Percentiles rank a stretch among this genome's conserved stretches.
Conservation (phyloP, 305 asterid genomes). For the Solanum hybrid region DNA sequence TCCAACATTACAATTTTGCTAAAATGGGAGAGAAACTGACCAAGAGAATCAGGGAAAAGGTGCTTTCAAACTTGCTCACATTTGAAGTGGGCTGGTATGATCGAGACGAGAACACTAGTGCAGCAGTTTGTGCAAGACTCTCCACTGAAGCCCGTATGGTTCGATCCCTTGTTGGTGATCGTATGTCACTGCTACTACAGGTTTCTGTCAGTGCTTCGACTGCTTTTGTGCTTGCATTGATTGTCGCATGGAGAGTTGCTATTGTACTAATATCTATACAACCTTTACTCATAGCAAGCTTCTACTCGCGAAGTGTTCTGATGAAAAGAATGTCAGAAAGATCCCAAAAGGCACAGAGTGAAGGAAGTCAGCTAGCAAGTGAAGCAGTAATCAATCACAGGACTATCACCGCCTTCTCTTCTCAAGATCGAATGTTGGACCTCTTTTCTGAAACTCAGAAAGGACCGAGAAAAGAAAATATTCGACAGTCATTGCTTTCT, state of each 20-base stretch:
- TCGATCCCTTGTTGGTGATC: slow-evolving; percentile 60
- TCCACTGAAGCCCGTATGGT: slow-evolving; percentile 54
- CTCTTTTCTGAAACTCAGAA: slow-evolving; percentile 35
- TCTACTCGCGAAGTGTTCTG: slow-evolving; percentile 48
- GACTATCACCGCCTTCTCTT: slow-evolving; percentile 66
- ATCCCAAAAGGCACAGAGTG: slow-evolving; percentile 52
- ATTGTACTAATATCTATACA: slow-evolving; percentile 62
- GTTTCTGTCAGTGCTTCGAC: slow-evolving; percentile 42
- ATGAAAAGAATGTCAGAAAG: slow-evolving; percentile 50
- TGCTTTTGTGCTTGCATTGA: slow-evolving; percentile 41
- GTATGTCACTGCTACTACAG: slow-evolving; percentile 51
- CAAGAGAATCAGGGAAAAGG: slow-evolving; percentile 49
- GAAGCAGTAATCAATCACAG: slow-evolving; percentile 69
- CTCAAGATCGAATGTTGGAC: slow-evolving; percentile 44
- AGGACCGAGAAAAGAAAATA: slow-evolving; percentile 42
- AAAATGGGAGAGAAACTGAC: slow-evolving; percentile 59
- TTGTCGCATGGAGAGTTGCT: slow-evolving; percentile 59
- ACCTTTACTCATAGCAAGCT: slow-evolving; percentile 51
- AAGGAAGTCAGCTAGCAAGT: slow-evolving; percentile 72
- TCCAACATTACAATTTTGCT: slow-evolving; percentile 67
- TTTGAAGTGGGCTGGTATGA: slow-evolving; percentile 79
- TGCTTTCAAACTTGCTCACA: slow-evolving; percentile 39
- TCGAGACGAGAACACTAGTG: slow-evolving; percentile 50
- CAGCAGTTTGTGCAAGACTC: slow-evolving; percentile 52
- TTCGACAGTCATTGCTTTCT: slow-evolving; percentile 66